Evolutionary conservation across 2,329 filamentous ascomycete species (phyloP).

Genomic region (Stromatinia cepivora): DNA sequence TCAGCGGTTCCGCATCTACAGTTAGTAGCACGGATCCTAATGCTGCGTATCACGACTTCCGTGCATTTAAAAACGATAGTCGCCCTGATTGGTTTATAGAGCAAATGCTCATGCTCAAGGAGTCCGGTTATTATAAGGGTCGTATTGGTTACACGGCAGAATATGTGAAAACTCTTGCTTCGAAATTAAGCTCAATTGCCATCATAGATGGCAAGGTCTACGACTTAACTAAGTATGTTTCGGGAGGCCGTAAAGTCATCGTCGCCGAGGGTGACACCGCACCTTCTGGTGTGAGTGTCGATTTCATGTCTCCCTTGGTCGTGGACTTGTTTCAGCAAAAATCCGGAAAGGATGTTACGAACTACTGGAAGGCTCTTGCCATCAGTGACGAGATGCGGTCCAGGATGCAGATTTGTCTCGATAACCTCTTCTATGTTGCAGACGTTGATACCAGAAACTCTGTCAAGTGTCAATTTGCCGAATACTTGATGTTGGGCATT

Average conservation of each 20-base stretch:
- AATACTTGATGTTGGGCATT: constrained; percentile 85
- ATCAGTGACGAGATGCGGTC: constrained; percentile 57
- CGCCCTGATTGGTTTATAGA: constrained; percentile 92
- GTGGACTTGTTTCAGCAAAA: constrained; percentile 74
- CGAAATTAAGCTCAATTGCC: constrained; percentile 65
- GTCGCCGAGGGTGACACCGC: constrained; percentile 54
- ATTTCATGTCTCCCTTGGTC: constrained; percentile 81
- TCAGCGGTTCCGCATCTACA: constrained; percentile 64
- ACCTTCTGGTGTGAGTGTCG: constrained; percentile 53
- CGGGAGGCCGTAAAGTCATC: constrained; percentile 68
- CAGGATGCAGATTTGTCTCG: constrained; percentile 78
- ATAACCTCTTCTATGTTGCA: constrained; percentile 94
- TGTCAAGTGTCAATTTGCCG: constrained; percentile 77
- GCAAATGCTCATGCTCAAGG: constrained; percentile 72
- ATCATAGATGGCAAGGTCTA: constrained; percentile 81
- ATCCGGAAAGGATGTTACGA: constrained; percentile 77
- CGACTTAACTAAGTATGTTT: constrained; percentile 81
- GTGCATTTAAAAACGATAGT: constrained; percentile 76
- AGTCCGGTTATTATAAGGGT: constrained; percentile 79
- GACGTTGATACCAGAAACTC: constrained; percentile 91
- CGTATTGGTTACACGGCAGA: constrained; percentile 78
- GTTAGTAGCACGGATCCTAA: constrained; percentile 71
- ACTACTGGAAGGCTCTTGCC: constrained; percentile 74
- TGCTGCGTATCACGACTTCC: constrained; percentile 87
- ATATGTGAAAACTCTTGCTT: constrained; percentile 71